Base-by-base conservation (phyloP, 2,329 filamentous ascomycete species). In the Stenocarpella maydis region DNA sequence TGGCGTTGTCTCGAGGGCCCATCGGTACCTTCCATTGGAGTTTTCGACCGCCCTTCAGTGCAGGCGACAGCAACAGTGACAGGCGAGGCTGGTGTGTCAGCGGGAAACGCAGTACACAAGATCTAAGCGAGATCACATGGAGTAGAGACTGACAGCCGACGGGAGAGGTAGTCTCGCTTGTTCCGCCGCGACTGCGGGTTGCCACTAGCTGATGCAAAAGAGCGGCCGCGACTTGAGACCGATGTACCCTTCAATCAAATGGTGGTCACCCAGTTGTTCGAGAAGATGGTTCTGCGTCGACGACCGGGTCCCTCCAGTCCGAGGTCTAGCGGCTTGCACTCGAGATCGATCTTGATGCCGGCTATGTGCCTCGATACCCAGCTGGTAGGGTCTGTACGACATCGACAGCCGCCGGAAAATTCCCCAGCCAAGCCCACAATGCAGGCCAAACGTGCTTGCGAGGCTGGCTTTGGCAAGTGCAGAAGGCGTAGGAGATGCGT, bases 381-480 rank as follows among this genome's bases (percentile, higher is more conserved):
- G 60, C 66, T 41, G 65, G 66, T 31, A 69, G 66, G 52, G 21
- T 54, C 66, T 37, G 66, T 71, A 41, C 21, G 45, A 65, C 69
- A 10, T 54, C 47, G 34, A 69, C 60, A 69, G 45, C 37, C 60
- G 65, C 66, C 66, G 53, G 53, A 14, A 24, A 49, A 34, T 53
- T 39, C 31, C 15, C 52, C 37, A 39, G 60, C 53, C 60, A 65
- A 49, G 53, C 17, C 53, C 17, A 47, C 52, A 26, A 37, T 41
- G 52, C 21, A 49, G 43, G 53, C 2, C 5, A 39, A 47, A 45
- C 41, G 28, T 65, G 58, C 28, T 50, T 60, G n/a, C 47, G 65
- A 53, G 47, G 53, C 66, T 50, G 28, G 19, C 54, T 43, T 34
- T 31, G 31, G 31, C 49, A 10, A n/a, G 41, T 68, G 47, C 65